Base-by-base conservation (phyloP, 768 basidiomycete genomes). In the Clitopilus passeckerianus region DNA sequence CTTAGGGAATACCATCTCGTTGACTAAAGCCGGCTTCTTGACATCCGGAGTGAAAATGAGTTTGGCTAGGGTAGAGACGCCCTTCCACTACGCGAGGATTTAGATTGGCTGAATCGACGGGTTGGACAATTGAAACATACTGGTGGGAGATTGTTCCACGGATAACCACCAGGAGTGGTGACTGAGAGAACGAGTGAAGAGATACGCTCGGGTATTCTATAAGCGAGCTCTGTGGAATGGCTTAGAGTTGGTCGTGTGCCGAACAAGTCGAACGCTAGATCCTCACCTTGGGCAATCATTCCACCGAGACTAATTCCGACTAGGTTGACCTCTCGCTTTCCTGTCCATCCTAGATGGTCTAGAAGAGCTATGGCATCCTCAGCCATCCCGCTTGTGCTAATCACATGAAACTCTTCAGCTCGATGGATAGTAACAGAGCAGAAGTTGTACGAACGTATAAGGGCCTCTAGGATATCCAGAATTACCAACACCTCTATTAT, bases 401-500 rank as follows among this genome's bases (percentile, higher is more conserved):
- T 30, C 27, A 37, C 8, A 57, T 20, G 22, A 41, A 43, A 57
- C 33, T 54, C 50, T 54, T 27, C 23, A 16, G 37, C 57, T 22
- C 46, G 33, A 54, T 22, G 27, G 35, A 14, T 34, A 15, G 24
- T 34, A 18, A 56, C n/a, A 27, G 56, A 24, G 55, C 23, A 27
- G 53, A 46, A 57, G 43, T n/a, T 23, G 14, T n/a, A 76, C 83
- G 60, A 66, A 92, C 90, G 87, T 80, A 72, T 93, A 93, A 0
- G 90, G 90, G 0, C 91, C 92, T 46, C 76, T 71, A 0, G 91
- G 91, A 43, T 83, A 76, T 4, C 78, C 82, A 30, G 87, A 90
- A 69, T 90, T 82, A 6, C 92, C 92, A 6, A 90, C 90, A 1
- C 92, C 92, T 34, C 92, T 81, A 68, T 94, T 93, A 71, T 93